These are phyloP conservation scores for Exophiala calicioides DNA, from an alignment of 2,329 filamentous ascomycete species.

Conservation along the genomic window DNA sequence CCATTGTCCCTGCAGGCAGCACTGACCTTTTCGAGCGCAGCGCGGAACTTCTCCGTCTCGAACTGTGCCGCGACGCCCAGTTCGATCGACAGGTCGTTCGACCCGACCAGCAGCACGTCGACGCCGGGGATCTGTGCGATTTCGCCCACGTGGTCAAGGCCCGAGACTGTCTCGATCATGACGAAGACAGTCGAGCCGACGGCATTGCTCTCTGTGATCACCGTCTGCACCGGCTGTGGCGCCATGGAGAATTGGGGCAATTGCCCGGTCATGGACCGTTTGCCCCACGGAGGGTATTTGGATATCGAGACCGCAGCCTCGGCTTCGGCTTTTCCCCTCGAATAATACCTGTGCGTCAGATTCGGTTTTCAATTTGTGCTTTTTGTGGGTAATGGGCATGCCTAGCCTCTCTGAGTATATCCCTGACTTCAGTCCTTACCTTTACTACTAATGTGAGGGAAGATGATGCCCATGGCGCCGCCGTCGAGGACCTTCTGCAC, in stretches of 20 bases:
- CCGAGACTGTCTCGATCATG: constrained; percentile 21
- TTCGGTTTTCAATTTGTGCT: background rate
- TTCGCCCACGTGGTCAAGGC: constrained; percentile 14
- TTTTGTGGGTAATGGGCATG: background rate
- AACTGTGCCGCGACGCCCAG: constrained; percentile 15
- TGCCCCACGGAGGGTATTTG: constrained; percentile 18
- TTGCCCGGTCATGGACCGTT: constrained; percentile 16
- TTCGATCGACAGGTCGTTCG: constrained; percentile 20
- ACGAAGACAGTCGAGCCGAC: constrained; percentile 18
- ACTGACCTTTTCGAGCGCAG: constrained; percentile 10
- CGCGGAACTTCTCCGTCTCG: constrained; percentile 10
- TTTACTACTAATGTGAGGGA: constrained; percentile 19
- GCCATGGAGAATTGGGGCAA: constrained; percentile 17
- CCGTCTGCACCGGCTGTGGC: background rate
- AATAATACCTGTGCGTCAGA: too few species aligned
- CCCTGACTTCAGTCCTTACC: too few species aligned
- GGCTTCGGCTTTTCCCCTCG: constrained; percentile 9
- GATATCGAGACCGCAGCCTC: constrained; percentile 6
- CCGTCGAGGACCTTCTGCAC: constrained; percentile 20
- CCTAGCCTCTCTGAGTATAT: too few species aligned
- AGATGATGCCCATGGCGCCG: constrained; percentile 21
- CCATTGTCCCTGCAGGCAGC: constrained; percentile 7
- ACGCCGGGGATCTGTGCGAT: constrained; percentile 21
- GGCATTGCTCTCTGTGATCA: constrained; percentile 5
- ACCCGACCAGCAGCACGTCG: constrained; percentile 21